A percentile compares a stretch with the other conserved stretches of the same genome.
Conservation (phyloP, 2,329 filamentous ascomycete species). For the Pseudogymnoascus sp. region DNA sequence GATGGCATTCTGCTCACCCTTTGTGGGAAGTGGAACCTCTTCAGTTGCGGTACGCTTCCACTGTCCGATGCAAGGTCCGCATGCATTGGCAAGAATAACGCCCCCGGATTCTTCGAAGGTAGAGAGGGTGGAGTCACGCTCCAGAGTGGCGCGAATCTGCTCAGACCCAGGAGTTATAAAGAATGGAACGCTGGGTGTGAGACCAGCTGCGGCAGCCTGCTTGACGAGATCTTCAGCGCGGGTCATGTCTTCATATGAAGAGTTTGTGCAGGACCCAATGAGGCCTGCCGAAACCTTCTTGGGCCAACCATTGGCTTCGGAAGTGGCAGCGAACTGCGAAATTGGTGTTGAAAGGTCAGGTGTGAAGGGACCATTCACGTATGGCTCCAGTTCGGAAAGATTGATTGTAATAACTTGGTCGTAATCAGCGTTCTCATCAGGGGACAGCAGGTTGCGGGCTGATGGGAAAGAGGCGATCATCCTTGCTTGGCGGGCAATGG, state of each 20-base stretch:
- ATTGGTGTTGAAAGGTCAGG: constrained; percentile 90
- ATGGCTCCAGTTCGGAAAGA: constrained; percentile 80
- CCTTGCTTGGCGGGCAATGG: constrained; percentile 27
- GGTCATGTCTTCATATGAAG: constrained; percentile 98
- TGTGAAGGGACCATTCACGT: constrained; percentile 95
- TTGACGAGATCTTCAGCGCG: constrained; percentile 87
- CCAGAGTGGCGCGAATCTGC: constrained; percentile 89
- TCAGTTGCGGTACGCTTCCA: constrained; percentile 89
- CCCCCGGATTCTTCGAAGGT: constrained; percentile 84
- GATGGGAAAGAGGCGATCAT: constrained; percentile 24
- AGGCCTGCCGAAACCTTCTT: constrained; percentile 83
- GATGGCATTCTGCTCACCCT: constrained; percentile 87
- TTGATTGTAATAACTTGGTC: constrained; percentile 88
- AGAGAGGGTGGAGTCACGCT: constrained; percentile 75
- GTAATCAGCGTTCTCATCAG: constrained; percentile 76
- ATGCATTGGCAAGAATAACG: constrained; percentile 86
- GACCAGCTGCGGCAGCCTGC: constrained; percentile 78
- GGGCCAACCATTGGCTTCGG: constrained; percentile 81
- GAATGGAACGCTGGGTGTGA: constrained; percentile 83
- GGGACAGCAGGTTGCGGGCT: constrained; percentile 57
- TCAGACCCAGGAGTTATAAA: constrained; percentile 96
- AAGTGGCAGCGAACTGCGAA: constrained; percentile 78
- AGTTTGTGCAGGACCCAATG: constrained; percentile 98
- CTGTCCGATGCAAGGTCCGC: constrained; percentile 87
- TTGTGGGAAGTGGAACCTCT: constrained; percentile 36